Evolutionary conservation across 495 filamentous ascomycete species (phyloP).

Genomic region (Pyrenula massariospora): DNA sequence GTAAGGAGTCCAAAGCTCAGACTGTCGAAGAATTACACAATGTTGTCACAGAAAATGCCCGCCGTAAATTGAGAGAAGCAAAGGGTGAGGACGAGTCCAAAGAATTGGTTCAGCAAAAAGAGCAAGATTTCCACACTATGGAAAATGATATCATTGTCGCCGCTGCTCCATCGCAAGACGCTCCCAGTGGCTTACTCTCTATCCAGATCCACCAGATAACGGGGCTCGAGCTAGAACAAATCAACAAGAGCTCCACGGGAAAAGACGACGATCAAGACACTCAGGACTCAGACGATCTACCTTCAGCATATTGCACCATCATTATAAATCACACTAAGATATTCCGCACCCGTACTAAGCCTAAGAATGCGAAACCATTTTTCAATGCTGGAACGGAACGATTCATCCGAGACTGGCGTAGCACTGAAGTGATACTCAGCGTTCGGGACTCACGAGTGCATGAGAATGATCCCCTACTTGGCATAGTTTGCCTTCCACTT

Average conservation of each 20-base stretch:
- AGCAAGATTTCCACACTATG: conserved; percentile 42
- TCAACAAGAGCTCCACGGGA: conserved; percentile 23
- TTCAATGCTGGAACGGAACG: conserved; percentile 69
- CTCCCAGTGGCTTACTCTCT: conserved; percentile 50
- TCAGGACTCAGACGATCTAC: conserved; percentile 48
- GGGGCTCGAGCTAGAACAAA: conserved; percentile 47
- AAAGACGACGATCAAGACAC: conserved; percentile 23
- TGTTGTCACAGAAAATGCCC: conserved; percentile 34
- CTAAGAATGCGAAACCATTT: conserved; percentile 65
- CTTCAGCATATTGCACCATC: conserved; percentile 56
- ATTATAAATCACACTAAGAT: conserved; percentile 61
- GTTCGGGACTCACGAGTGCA: conserved; percentile 54
- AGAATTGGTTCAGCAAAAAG: conserved; percentile 50
- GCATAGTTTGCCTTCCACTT: conserved; percentile 54
- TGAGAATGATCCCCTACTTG: conserved; percentile 55
- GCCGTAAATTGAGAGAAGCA: conserved; percentile 52
- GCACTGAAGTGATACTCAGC: conserved; percentile 49
- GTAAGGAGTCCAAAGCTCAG: conserved; percentile 34
- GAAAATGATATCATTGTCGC: conserved; percentile 44
- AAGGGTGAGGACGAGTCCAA: conserved; percentile 33
- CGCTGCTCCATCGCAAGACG: conserved; percentile 41
- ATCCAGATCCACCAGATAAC: conserved; percentile 66
- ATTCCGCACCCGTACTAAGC: conserved; percentile 60
- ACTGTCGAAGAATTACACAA: conserved; percentile 39
- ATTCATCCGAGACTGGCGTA: conserved; percentile 55